Percentiles rank a stretch among this genome's conserved stretches.
These are phyloP conservation scores for Globisporangium recalcitrans DNA, from an alignment of 352 stramenopile genomes.

Conservation along the genomic window DNA sequence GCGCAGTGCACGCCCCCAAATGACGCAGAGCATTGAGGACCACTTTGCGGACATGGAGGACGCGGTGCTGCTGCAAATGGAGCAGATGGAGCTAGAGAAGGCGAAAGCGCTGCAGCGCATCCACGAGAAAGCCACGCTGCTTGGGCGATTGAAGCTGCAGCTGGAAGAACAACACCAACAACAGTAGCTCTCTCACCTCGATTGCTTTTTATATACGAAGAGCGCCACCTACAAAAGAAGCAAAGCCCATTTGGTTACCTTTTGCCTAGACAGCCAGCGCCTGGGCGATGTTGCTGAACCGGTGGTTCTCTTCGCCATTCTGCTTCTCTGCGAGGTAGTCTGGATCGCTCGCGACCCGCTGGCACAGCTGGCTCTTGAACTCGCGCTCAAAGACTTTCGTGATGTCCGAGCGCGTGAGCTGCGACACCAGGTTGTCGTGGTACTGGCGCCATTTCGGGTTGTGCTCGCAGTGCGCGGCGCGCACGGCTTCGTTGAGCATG, in stretches of 20 bases:
- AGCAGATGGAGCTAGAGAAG: slow-evolving; percentile 14
- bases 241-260: neutral
- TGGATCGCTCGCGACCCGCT: slow-evolving; percentile 43
- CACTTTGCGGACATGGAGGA: slow-evolving; percentile 15
- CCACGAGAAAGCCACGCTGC: slow-evolving; percentile 9
- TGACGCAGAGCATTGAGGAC: slow-evolving; percentile 11
- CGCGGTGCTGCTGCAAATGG: slow-evolving; percentile 6
- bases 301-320: too few relatives aligned
- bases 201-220: neutral
- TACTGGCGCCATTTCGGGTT: slow-evolving; percentile 49
- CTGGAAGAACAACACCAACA: slow-evolving; percentile 6
- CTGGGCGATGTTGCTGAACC: slow-evolving; percentile 54
- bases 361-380: slow-evolving; percentile 54
- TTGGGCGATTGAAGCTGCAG: slow-evolving; percentile 4
- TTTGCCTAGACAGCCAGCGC: slow-evolving; percentile 34
- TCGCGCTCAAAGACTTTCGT: slow-evolving; percentile 45
- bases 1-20: neutral
- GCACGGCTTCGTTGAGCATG: slow-evolving; percentile 61
- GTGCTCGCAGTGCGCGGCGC: slow-evolving; percentile 50
- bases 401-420: slow-evolving; percentile 46
- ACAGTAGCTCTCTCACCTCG: neutral
- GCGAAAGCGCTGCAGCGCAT: slow-evolving; percentile 6
- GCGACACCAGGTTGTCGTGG: slow-evolving; percentile 43
- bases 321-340: slow-evolving; percentile 50
- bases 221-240: neutral